Percentiles rank a stretch among this genome's conserved stretches.
These are phyloP conservation scores for Penicillium herquei DNA, from an alignment of 495 filamentous ascomycete species.

Conservation along the genomic window DNA sequence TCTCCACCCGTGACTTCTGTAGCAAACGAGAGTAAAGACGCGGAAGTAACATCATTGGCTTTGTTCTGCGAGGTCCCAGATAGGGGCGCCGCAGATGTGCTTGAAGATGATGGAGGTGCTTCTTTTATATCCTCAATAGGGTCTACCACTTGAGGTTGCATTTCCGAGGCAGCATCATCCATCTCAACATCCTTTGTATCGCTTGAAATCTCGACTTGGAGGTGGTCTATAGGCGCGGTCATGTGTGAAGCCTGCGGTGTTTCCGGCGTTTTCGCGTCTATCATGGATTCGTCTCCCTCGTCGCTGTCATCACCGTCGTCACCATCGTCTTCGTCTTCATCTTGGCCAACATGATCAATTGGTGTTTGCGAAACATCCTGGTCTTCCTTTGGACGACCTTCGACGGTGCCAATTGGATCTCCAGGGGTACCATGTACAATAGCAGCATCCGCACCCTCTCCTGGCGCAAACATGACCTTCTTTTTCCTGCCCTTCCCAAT, in stretches of 20 bases:
- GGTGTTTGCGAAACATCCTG: slow-evolving; percentile 36
- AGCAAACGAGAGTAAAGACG: slow-evolving; percentile 9
- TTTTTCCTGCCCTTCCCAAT: slow-evolving; percentile 67
- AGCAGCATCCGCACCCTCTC: slow-evolving; percentile 39
- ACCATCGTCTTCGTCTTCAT: slow-evolving; percentile 40
- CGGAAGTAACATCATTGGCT: background rate
- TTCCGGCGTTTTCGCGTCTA: slow-evolving; percentile 48
- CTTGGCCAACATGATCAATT: slow-evolving; percentile 43
- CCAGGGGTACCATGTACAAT: slow-evolving; percentile 32
- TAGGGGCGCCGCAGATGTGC: background rate
- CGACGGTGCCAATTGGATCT: slow-evolving; percentile 18
- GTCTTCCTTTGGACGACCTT: slow-evolving; percentile 24
- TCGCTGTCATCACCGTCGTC: slow-evolving; percentile 55
- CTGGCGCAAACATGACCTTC: slow-evolving; percentile 55
- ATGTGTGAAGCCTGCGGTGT: slow-evolving; percentile 28
- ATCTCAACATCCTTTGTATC: slow-evolving; percentile 27
- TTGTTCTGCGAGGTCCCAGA: background rate
- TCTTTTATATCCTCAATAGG: slow-evolving; percentile 5
- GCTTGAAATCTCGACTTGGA: slow-evolving; percentile 16
- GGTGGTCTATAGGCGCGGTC: slow-evolving; percentile 21
- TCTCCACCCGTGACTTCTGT: slow-evolving; percentile 5
- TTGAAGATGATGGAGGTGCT: background rate
- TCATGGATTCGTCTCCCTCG: slow-evolving; percentile 56
- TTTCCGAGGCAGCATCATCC: slow-evolving; percentile 24
- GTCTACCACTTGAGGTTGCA: slow-evolving; percentile 21